Conservation (phyloP, 805 yeast genomes). For the Yamadazyma sp. region DNA sequence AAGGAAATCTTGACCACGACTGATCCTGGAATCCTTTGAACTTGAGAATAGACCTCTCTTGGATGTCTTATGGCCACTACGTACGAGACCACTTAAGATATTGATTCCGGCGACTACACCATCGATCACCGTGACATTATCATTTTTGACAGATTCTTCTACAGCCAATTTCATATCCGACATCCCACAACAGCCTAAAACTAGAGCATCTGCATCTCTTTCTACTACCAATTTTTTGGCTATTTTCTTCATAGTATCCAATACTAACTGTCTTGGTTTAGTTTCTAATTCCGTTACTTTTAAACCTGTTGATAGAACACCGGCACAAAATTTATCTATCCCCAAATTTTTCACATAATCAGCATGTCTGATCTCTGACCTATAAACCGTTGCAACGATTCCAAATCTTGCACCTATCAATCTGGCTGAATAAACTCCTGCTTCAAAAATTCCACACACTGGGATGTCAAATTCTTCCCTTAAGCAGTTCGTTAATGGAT, state of each 20-base stretch:
- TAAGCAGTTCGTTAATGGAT: conserved; percentile 5
- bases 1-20: conserved; percentile 4
- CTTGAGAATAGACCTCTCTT: conserved; percentile 5
- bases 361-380: conserved; percentile 5
- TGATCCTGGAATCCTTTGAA: conserved; percentile 2
- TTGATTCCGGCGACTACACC: conserved; percentile 6
- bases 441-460: conserved; percentile 6
- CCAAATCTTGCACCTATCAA: conserved; percentile 5
- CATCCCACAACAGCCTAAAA: conserved; percentile 8
- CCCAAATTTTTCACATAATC: conserved; percentile 3
- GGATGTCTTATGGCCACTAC: conserved; percentile 2
- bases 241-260: conserved; percentile 1
- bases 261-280: conserved; percentile 2
- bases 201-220: conserved; percentile 3
- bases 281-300: conserved; percentile 4
- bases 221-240: conserved; percentile 3
- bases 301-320: conserved; percentile 2
- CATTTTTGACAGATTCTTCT: conserved; percentile 4
- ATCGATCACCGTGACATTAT: conserved; percentile 3
- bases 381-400: conserved; percentile 5
- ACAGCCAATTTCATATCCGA: conserved; percentile 6
- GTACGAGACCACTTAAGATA: conserved; percentile 6
- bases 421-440: conserved; percentile 3
- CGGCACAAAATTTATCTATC: conserved; percentile 1
- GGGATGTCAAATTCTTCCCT: conserved; percentile 6